Evolutionary conservation across 257 asterid species (phyloP).

Genomic region (Orobanche coerulescens): DNA sequence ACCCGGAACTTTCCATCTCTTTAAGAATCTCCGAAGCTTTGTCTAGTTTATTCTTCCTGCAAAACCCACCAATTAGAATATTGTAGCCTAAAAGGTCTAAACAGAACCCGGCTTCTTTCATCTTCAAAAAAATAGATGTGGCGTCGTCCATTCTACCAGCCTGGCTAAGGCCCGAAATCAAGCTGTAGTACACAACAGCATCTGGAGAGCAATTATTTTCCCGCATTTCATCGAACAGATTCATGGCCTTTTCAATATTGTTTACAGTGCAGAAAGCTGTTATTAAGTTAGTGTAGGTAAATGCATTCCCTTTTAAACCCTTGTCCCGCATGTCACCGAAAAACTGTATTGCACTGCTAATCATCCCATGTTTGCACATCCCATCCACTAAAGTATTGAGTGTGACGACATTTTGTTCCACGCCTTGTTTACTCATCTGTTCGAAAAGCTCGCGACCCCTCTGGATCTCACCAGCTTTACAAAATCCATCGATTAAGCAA

Average conservation of each 20-base stretch:
- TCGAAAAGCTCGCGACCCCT: constrained; percentile 49
- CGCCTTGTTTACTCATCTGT: constrained; percentile 43
- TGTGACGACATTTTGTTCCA: constrained; percentile 41
- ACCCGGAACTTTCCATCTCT: constrained; percentile 49
- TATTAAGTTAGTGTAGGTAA: constrained; percentile 55
- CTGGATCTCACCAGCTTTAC: constrained; percentile 68
- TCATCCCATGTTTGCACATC: constrained; percentile 60
- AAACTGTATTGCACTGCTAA: constrained; percentile 49
- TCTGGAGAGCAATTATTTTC: constrained; percentile 53
- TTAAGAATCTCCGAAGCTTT: constrained; percentile 45
- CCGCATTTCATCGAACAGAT: constrained; percentile 54
- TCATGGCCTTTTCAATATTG: constrained; percentile 65
- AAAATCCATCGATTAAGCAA: constrained; percentile 71
- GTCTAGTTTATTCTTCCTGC: constrained; percentile 53
- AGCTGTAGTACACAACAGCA: constrained; percentile 53
- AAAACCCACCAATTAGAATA: constrained; percentile 63
- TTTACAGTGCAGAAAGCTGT: constrained; percentile 62
- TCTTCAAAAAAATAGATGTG: constrained; percentile 29
- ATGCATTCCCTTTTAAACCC: constrained; percentile 49
- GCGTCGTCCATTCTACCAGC: constrained; percentile 79
- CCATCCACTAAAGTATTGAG: constrained; percentile 57
- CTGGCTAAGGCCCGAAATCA: constrained; percentile 61
- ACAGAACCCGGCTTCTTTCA: constrained; percentile 62
- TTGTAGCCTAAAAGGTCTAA: constrained; percentile 59
- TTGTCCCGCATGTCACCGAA: constrained; percentile 40